Percentiles rank a stretch among this genome's conserved stretches.
Evolutionary conservation across 148 eudicot genomes (phyloP).

Genomic region (Vaccinium darrowii): DNA sequence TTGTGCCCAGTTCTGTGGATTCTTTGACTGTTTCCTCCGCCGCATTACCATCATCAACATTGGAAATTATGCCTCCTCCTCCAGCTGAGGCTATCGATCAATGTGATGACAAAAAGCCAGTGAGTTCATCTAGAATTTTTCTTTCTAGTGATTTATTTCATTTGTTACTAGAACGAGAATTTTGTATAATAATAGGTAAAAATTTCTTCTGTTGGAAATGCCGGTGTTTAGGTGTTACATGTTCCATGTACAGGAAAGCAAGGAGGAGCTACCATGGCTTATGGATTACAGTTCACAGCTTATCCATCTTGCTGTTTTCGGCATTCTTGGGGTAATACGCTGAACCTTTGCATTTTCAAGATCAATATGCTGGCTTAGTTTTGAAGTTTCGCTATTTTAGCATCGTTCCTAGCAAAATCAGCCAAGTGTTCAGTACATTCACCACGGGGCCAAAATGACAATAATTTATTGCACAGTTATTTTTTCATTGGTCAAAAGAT

Average conservation of each 20-base stretch:
- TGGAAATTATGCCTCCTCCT: conserved; percentile 38
- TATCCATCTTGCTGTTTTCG: conserved; percentile 60
- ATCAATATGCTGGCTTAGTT: background rate
- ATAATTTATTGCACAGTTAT: background rate
- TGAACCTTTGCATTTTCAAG: background rate
- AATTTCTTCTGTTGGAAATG: background rate
- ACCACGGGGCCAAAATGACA: background rate
- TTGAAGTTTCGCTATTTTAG: background rate
- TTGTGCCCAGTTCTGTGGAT: conserved; percentile 44
- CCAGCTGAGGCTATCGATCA: conserved; percentile 38
- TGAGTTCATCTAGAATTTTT: conserved; percentile 26
- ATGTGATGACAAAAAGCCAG: conserved; percentile 37
- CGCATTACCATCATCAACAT: conserved; percentile 25
- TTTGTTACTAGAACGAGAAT: background rate
- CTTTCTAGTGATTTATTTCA: background rate
- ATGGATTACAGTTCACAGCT: conserved; percentile 54
- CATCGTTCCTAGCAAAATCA: background rate
- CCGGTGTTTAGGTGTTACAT: background rate
- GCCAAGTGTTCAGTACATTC: background rate
- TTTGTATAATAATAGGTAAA: background rate
- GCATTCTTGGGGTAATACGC: conserved; percentile 65
- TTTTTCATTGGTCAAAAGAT: background rate
- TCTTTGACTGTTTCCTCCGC: conserved; percentile 22
- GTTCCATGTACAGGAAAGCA: conserved; percentile 45
- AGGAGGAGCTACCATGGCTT: conserved; percentile 36